Percentiles rank a stretch among this genome's conserved stretches.
Conservation (phyloP, 202 grass and related monocot genomes). For the Thinopyrum obtusiflorum region DNA sequence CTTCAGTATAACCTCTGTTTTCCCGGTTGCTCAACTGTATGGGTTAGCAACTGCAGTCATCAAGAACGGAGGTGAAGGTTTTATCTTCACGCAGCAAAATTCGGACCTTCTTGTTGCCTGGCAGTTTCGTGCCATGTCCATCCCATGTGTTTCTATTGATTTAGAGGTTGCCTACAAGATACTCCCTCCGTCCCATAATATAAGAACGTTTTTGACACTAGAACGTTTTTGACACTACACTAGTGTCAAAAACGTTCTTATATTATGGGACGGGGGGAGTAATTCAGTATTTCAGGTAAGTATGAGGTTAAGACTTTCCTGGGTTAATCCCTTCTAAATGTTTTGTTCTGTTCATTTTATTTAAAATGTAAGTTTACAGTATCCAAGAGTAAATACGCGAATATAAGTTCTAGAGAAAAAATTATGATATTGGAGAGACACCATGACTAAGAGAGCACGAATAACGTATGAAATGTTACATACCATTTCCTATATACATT, state of each 20-base stretch:
- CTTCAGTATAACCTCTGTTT: neutral
- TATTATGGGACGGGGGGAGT: no score
- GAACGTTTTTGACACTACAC: no score
- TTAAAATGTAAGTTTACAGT: neutral
- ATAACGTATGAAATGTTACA: neutral
- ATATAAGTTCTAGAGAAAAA: neutral
- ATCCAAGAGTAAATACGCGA: neutral
- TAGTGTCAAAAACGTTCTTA: no score
- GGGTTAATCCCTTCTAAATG: neutral
- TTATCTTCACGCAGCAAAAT: conserved; percentile 50
- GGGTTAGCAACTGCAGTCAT: neutral
- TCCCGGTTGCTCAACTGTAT: neutral
- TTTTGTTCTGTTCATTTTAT: neutral
- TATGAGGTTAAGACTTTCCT: neutral
- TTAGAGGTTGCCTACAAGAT: conserved; percentile 36
- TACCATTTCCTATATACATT: neutral
- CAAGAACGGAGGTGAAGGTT: conserved; percentile 30
- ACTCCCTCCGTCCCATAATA: no score
- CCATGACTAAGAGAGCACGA: neutral
- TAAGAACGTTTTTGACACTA: no score
- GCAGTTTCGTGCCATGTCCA: neutral
- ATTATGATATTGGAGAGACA: neutral
- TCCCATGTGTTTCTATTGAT: conserved; percentile 48
- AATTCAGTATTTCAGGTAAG: no score
- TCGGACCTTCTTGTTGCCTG: neutral